Evolutionary conservation across 2,329 filamentous ascomycete species (phyloP).

Genomic region (Xylariaceae sp.): DNA sequence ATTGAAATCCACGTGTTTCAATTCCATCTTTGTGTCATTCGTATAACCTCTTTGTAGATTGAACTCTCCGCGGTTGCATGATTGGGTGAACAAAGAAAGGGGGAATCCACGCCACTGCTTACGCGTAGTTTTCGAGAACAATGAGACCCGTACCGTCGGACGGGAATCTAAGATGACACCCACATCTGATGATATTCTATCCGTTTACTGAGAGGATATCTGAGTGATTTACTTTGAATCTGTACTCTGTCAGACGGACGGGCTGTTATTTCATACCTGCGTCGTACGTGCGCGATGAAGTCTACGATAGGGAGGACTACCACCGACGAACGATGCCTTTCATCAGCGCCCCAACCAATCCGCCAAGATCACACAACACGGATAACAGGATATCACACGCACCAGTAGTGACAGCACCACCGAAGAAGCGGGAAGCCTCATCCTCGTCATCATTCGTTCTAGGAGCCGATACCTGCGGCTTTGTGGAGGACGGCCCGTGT

Average conservation of each 20-base stretch:
- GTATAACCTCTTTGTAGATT: constrained; percentile 12
- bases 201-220: too few species aligned
- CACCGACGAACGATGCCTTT: constrained; percentile 24
- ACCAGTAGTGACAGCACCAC: constrained; percentile 18
- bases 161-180: not conserved
- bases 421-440: constrained; percentile 1
- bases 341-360: constrained; percentile 21
- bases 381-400: constrained; percentile 2
- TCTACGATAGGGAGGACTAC: constrained; percentile 10
- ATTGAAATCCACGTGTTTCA: not conserved
- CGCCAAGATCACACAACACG: constrained; percentile 5
- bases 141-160: constrained; percentile 17
- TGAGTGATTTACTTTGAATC: not conserved
- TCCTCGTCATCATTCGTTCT: constrained; percentile 19
- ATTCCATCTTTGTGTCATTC: constrained; percentile 6
- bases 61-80: not conserved
- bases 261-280: not conserved
- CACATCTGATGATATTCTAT: not conserved
- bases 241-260: not conserved
- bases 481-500: constrained; percentile 26
- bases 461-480: constrained; percentile 29
- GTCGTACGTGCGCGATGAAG: constrained; percentile 23
- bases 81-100: constrained; percentile 21
- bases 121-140: constrained; percentile 16
- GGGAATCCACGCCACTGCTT: not conserved